A percentile compares a stretch with the other conserved stretches of the same genome.
phyloP scores from a whole-genome alignment of 768 basidiomycete species.

The Naematelia aurantialba region DNA sequence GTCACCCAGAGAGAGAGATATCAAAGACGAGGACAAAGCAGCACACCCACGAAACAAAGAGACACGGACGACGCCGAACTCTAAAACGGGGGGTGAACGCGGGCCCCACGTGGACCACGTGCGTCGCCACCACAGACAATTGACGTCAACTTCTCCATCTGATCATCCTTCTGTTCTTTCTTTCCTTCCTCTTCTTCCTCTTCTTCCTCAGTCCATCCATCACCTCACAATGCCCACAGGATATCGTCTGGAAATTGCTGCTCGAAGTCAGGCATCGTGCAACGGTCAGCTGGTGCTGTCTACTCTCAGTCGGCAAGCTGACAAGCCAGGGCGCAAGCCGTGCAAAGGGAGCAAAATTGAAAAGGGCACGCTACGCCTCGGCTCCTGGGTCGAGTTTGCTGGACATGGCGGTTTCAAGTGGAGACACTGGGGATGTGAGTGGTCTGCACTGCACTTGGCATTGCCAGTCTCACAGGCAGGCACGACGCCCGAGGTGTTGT shows the following conservation, averaged over 20 bases:
- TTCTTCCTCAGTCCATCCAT: constrained; percentile 4
- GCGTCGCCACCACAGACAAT: neutral
- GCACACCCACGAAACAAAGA: no score
- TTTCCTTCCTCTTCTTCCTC: neutral
- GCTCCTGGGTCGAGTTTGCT: constrained; percentile 67
- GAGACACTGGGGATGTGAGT: constrained; percentile 85
- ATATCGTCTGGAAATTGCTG: constrained; percentile 37
- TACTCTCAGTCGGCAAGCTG: neutral
- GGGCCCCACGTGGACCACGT: no score
- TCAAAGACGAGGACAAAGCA: neutral
- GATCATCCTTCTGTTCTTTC: neutral
- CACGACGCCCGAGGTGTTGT: constrained; percentile 61
- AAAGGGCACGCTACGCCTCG: constrained; percentile 72
- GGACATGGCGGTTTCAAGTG: constrained; percentile 68
- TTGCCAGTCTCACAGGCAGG: constrained; percentile 35
- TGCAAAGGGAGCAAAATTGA: constrained; percentile 63
- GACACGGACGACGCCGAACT: neutral
- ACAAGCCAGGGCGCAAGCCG: constrained; percentile 29
- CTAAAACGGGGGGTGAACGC: no score
- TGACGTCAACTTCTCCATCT: constrained; percentile 4
- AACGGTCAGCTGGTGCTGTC: constrained; percentile 22
- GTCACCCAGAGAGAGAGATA: no score
- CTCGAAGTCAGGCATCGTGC: constrained; percentile 21
- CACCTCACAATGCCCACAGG: constrained; percentile 24
- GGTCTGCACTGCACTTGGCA: neutral